Conservation (phyloP, 2,329 filamentous ascomycete genomes). For the Gnomoniopsis sp. region DNA sequence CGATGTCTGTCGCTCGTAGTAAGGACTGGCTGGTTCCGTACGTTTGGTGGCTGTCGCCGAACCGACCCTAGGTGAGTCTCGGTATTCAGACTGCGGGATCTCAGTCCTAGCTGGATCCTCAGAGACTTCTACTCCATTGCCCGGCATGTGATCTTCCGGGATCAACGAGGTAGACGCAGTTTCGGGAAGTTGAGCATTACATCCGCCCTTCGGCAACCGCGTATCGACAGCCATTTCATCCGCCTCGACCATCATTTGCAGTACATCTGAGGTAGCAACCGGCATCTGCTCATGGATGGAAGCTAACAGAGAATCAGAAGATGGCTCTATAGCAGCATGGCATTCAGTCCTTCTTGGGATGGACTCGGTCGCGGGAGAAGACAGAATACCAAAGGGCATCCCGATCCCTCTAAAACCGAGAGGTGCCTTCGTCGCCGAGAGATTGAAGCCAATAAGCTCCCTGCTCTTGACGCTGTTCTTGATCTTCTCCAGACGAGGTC, state of each 20-base stretch:
- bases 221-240: neutral
- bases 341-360: neutral
- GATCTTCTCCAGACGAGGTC: constrained; percentile 36
- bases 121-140: too few relatives aligned
- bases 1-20: neutral
- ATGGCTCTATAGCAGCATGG: neutral
- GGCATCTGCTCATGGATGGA: neutral
- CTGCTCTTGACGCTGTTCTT: constrained; percentile 43
- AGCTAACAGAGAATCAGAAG: neutral
- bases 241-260: neutral
- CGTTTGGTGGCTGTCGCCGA: neutral
- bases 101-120: neutral
- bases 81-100: neutral
- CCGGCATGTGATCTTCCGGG: neutral
- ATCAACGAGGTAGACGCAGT: neutral
- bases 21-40: neutral
- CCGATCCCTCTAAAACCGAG: constrained; percentile 15
- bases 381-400: constrained; percentile 16
- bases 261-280: neutral
- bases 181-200: too few relatives aligned
- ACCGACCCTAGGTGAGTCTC: neutral
- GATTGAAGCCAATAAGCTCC: constrained; percentile 41
- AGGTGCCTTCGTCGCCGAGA: constrained; percentile 7
- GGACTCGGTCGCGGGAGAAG: constrained; percentile 13
- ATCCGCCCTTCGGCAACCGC: neutral